A percentile compares a stretch with the other conserved stretches of the same genome.
These are phyloP conservation scores for Wallacemonas sp. DNA, from an alignment of 208 protist genomes.

Conservation along the genomic window DNA sequence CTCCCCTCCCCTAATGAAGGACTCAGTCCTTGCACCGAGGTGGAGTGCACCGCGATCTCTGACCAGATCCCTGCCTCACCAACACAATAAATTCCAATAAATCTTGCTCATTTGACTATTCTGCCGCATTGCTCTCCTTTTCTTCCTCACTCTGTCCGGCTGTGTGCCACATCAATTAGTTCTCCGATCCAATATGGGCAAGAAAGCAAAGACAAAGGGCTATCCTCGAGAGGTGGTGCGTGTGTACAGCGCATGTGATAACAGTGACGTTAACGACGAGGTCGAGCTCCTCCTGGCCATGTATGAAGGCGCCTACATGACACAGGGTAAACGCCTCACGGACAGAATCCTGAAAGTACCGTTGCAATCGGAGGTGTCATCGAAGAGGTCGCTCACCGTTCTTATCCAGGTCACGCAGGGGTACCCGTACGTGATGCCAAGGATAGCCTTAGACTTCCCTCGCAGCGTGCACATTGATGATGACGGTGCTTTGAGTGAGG, in stretches of 20 bases:
- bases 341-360: constrained; percentile 56
- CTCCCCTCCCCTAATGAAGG: too few species aligned
- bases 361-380: constrained; percentile 30
- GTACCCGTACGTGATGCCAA: constrained; percentile 69
- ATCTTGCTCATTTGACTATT: not conserved
- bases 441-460: constrained; percentile 44
- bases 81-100: too few species aligned
- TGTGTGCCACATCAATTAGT: not conserved
- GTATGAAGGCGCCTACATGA: constrained; percentile 67
- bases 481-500: constrained; percentile 26
- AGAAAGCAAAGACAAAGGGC: constrained; percentile 31
- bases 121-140: not conserved
- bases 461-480: constrained; percentile 23
- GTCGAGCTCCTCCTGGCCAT: constrained; percentile 62
- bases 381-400: constrained; percentile 40
- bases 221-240: constrained; percentile 40
- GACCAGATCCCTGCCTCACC: too few species aligned
- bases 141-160: not conserved
- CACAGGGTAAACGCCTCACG: constrained; percentile 31
- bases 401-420: constrained; percentile 62
- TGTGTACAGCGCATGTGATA: constrained; percentile 48
- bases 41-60: too few species aligned
- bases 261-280: constrained; percentile 60
- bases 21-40: too few species aligned
- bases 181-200: constrained; percentile 1